phyloP scores from a whole-genome alignment of 1,139 yeast genomes.

The Chernovozyma aurita region DNA sequence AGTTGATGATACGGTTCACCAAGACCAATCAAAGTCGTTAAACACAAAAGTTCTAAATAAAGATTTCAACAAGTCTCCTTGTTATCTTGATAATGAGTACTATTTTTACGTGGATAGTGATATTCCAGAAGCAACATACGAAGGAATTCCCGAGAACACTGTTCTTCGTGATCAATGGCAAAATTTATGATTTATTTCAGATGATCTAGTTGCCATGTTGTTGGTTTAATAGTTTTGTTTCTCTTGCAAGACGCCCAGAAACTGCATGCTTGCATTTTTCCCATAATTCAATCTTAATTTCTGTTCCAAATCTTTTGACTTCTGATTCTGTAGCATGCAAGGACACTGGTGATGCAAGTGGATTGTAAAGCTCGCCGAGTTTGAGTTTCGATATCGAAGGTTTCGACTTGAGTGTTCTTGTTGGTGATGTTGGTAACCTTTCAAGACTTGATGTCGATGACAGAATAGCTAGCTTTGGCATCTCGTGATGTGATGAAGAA shows the following conservation, averaged over 20 bases:
- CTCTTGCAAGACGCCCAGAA: conserved; percentile 18
- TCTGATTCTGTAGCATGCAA: background rate
- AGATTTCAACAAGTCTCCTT: too few species aligned
- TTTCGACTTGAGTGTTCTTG: conserved; percentile 13
- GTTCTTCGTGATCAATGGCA: background rate
- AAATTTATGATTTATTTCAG: background rate
- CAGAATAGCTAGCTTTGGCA: background rate
- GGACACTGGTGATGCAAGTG: conserved; percentile 18
- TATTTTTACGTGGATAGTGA: conserved; percentile 7
- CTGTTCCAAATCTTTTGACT: background rate
- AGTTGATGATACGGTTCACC: too few species aligned
- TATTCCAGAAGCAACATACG: conserved; percentile 4
- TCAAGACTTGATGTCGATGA: background rate
- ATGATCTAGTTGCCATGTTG: too few species aligned
- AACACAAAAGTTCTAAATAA: too few species aligned
- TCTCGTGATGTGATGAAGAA: background rate
- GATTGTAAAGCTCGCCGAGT: conserved; percentile 23
- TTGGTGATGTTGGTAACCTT: conserved; percentile 10
- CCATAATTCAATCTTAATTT: conserved; percentile 15
- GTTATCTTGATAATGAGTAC: conserved; percentile 1
- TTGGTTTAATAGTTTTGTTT: conserved; percentile 11
- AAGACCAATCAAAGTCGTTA: too few species aligned
- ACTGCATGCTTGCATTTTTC: conserved; percentile 27
- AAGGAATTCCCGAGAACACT: background rate
- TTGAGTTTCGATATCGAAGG: conserved; percentile 22